Evolutionary conservation across 192 early-diverging fungal genomes (phyloP), one percentile per base, ranked within the genome.

Genomic region (Linderina pennispora): DNA sequence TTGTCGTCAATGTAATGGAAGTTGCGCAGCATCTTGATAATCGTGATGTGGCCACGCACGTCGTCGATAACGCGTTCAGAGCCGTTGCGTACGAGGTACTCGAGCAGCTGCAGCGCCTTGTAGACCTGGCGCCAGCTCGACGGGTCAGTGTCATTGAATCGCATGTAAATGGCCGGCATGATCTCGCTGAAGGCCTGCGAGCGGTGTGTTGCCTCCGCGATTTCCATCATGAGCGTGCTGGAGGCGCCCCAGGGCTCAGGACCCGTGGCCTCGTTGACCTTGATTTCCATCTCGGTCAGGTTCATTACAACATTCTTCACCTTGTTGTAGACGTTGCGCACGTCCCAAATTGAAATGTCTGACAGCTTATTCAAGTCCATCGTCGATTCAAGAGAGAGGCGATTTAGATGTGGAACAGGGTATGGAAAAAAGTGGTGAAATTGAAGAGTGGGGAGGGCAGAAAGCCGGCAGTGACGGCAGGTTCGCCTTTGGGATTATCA

Each of bases 241-340:
- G 86, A 85, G n/a, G 94, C 91, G 20, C 93, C 93, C 92, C 89
- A 96, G 9, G 91, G 81, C 46, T 98, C 92, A 47, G 87, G 84
- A 50, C 85, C 92, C 0, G 93, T 97, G 7, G 91, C 94, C 50
- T 94, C 94, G 47, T 84, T 80, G 38, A 91, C 88, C 48, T 92
- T 91, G 43, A 85, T 80, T 76, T 96, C 91, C 76, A 85, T 89
- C 62, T 98, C 95, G 42, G 89, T 87, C 65, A 87, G 84, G 62
- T 97, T 88, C 73, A 94, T 79, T 8, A 97, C 95, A 1, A 83
- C 90, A 74, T 88, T 88, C 71, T 88, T 88, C 55, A 80, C 78
- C 43, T 77, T 80, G 62, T 74, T 78, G 55, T 78, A 71, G 33
- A 70, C 77, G 50, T 76, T 73, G 47, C 73, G 75, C 32, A 80